phyloP scores from a whole-genome alignment of 2,329 filamentous ascomycete genomes.

The Diaporthe amygdali region DNA sequence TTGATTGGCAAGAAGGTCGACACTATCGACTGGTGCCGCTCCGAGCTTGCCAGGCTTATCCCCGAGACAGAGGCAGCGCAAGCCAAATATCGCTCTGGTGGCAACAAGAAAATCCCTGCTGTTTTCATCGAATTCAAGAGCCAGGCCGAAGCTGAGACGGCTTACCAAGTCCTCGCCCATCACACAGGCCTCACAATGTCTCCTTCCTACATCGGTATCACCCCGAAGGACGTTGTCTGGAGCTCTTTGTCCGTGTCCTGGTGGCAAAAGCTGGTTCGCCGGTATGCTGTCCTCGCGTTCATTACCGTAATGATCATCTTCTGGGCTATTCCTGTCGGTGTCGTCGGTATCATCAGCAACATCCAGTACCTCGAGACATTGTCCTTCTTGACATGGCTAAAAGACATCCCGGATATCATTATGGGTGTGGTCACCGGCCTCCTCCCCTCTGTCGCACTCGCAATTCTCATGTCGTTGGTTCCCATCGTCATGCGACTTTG shows the following conservation, averaged over 20 bases:
- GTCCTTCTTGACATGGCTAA: slow-evolving; percentile 73
- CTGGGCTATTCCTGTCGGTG: slow-evolving; percentile 77
- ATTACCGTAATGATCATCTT: slow-evolving; percentile 83
- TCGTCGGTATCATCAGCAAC: slow-evolving; percentile 88
- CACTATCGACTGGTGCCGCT: slow-evolving; percentile 88
- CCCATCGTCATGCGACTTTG: slow-evolving; percentile 83
- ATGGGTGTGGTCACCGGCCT: slow-evolving; percentile 85
- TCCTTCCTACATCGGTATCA: slow-evolving; percentile 82
- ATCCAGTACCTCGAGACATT: slow-evolving; percentile 67
- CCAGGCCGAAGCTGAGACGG: slow-evolving; percentile 83
- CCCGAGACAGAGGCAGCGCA: slow-evolving; percentile 74
- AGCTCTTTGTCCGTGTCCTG: slow-evolving; percentile 80
- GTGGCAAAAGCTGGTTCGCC: slow-evolving; percentile 82
- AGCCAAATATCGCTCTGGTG: slow-evolving; percentile 67
- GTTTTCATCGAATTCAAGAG: slow-evolving; percentile 91
- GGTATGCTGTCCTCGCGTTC: slow-evolving; percentile 72
- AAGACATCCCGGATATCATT: slow-evolving; percentile 71
- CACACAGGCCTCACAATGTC: slow-evolving; percentile 88
- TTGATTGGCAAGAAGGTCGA: slow-evolving; percentile 88
- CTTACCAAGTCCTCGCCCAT: slow-evolving; percentile 85
- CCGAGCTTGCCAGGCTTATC: slow-evolving; percentile 76
- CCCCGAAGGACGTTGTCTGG: slow-evolving; percentile 88
- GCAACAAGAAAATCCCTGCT: slow-evolving; percentile 71
- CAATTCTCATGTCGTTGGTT: slow-evolving; percentile 85
- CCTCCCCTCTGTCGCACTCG: slow-evolving; percentile 77